Evolutionary conservation across 148 eudicot genomes (phyloP).

Genomic region (Rhododendron vialii): DNA sequence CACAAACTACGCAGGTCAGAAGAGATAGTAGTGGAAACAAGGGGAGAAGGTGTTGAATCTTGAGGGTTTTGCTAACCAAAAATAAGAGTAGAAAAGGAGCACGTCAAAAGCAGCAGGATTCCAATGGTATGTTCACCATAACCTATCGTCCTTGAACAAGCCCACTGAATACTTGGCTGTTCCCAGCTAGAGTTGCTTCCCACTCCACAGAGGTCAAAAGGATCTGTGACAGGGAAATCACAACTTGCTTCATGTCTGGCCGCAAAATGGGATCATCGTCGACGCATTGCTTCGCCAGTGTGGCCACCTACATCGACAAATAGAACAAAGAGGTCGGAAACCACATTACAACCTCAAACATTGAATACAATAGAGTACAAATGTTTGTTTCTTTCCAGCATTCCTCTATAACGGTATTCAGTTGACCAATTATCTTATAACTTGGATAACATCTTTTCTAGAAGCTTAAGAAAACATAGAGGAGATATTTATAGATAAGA

Average conservation of each 20-base stretch:
- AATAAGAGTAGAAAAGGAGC: neutral
- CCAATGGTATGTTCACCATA: neutral
- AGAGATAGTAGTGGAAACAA: neutral
- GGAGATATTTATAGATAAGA: neutral
- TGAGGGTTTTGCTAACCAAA: neutral
- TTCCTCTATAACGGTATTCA: neutral
- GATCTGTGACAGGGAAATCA: conserved; percentile 81
- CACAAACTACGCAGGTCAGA: neutral
- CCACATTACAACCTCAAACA: neutral
- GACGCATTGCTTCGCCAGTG: conserved; percentile 87
- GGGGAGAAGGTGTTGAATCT: neutral
- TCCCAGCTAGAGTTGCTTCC: conserved; percentile 99
- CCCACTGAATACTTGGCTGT: conserved; percentile 96
- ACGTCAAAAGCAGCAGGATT: neutral
- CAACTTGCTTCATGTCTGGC: conserved; percentile 95
- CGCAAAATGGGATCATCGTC: conserved; percentile 88
- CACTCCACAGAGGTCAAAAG: conserved; percentile 92
- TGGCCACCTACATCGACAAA: conserved; percentile 48
- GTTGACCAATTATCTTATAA: neutral
- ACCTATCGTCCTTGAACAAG: conserved; percentile 90
- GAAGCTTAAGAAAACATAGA: neutral
- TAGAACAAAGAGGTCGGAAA: neutral
- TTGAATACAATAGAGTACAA: neutral
- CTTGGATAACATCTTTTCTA: neutral
- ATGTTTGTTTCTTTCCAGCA: neutral